These are phyloP conservation scores for Magnaporthiopsis rhizophila DNA, from an alignment of 2,329 filamentous ascomycete genomes.

Conservation along the genomic window DNA sequence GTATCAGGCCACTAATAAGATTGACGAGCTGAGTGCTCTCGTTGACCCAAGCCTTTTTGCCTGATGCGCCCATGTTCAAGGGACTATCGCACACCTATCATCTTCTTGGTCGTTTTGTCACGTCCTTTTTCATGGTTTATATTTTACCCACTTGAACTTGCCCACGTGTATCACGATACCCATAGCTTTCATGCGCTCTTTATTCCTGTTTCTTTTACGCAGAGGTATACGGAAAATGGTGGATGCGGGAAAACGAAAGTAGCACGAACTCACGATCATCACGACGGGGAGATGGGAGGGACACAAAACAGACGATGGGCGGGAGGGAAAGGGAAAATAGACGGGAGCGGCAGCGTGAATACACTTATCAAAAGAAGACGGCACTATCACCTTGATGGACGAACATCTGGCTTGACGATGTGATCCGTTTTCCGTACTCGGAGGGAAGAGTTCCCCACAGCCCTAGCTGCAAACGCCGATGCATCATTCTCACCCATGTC, in stretches of 20 bases:
- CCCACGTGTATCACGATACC: background rate
- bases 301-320: background rate
- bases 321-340: background rate
- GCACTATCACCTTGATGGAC: no score
- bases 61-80: background rate
- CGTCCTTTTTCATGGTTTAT: background rate
- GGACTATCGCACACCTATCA: background rate
- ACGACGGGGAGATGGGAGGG: background rate
- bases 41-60: slow-evolving; percentile 3
- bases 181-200: background rate
- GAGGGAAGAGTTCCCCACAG: no score
- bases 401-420: no score
- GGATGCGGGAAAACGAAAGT: background rate
- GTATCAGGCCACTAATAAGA: background rate
- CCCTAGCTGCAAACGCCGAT: no score
- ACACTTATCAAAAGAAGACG: no score
- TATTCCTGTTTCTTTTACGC: background rate
- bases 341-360: background rate
- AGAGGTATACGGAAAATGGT: background rate
- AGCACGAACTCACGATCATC: background rate
- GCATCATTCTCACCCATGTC: no score
- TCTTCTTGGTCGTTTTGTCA: background rate
- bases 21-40: background rate
- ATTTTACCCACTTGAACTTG: background rate
- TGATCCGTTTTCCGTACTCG: no score